Base-by-base conservation (phyloP, 371 early-diverging fungal genomes). In the Mucor piriformis region DNA sequence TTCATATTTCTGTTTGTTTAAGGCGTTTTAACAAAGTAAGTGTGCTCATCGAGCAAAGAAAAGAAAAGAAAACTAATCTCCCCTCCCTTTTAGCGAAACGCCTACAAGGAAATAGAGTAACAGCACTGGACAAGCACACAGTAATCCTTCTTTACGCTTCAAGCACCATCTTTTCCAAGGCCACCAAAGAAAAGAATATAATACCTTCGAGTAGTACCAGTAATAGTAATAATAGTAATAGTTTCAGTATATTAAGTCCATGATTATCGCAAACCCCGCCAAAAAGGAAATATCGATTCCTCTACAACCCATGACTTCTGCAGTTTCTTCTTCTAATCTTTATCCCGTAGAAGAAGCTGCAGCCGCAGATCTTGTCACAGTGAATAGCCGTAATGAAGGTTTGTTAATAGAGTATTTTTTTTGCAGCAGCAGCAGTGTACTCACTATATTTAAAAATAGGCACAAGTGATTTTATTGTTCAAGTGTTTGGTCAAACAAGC, bases 121-220 rank as follows among this genome's bases (percentile, higher is more conserved):
- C 72, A 77, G 77, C 73, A 79, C 80, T 79, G 80, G 76, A 76
- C 69, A 79, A 79, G 57, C 69, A 67, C 67, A 70, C 64, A 56
- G 73, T 79, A 51, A 72, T 79, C 59, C 63, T 79, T 69, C 80
- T 79, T 73, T 79, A 73, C 70, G 72, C 77, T 66, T 79, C 80
- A 63, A 79, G 73, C 73, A 74, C 77, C 71, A 67, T 79, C 73
- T 73, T 76, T 65, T 79, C 80, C 63, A 79, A 79, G 63, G 77
- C 76, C 68, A 76, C 76, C 66, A 79, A 79, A 68, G 73, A 79
- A 72, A 73, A 63, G 63, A 76, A 79, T 72, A 65, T 67, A 61
- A 53, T 62, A 25, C 62, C 61, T 63, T 67, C 56, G 62, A 76
- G 55, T 76, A 76, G 52, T 69, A 74, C 44, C 70, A 72, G 46